Percentiles rank a stretch among this genome's conserved stretches.
Conservation (phyloP, 108 stramenopile genomes). For the Cyclostephanos tholiformis region DNA sequence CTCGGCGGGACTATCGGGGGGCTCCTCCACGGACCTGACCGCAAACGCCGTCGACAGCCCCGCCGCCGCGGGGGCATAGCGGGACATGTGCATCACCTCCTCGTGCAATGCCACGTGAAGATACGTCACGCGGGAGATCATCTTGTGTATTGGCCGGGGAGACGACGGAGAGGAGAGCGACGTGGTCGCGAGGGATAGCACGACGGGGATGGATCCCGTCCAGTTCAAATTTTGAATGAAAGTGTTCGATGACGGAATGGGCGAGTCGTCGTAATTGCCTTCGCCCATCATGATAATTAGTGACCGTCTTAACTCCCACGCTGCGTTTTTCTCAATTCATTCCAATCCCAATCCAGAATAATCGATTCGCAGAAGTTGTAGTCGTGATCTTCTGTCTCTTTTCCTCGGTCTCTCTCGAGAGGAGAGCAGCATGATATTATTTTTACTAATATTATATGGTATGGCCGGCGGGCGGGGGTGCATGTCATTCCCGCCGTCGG, state of each 20-base stretch:
- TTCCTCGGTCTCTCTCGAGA: too few species aligned
- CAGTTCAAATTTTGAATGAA: slow-evolving; percentile 60
- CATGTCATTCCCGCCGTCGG: too few species aligned
- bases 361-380: too few species aligned
- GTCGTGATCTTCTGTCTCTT: too few species aligned
- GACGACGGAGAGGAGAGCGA: slow-evolving; percentile 72
- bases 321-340: too few species aligned
- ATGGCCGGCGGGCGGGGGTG: too few species aligned
- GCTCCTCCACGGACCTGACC: slow-evolving; percentile 21
- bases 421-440: too few species aligned
- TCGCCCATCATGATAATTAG: not conserved
- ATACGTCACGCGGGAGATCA: slow-evolving; percentile 70
- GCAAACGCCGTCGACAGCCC: slow-evolving; percentile 17
- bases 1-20: slow-evolving; percentile 21
- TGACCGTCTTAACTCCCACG: too few species aligned
- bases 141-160: slow-evolving; percentile 65
- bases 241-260: slow-evolving; percentile 35
- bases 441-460: too few species aligned
- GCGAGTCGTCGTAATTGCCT: not conserved
- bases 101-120: slow-evolving; percentile 70
- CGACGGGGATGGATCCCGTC: slow-evolving; percentile 69
- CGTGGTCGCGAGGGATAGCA: slow-evolving; percentile 62
- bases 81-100: slow-evolving; percentile 58
- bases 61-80: slow-evolving; percentile 62
- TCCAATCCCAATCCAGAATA: too few species aligned